Percentiles rank a stretch among this genome's conserved stretches.
Conservation (phyloP, 345 rosid genomes). For the Moricandia moricandioides region DNA sequence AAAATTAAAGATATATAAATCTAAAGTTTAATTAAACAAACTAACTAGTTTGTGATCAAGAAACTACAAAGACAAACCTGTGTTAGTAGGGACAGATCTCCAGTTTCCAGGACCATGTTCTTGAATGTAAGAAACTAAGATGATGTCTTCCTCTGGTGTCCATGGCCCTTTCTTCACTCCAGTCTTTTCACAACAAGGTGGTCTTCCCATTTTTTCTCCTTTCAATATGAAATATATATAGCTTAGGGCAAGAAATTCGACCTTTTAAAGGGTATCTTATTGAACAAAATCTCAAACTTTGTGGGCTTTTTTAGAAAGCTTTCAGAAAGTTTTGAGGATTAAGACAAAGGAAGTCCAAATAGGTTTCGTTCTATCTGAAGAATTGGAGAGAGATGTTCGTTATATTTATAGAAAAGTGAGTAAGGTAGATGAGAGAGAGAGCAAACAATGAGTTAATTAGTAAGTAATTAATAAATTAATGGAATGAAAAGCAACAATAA, state of each 20-base stretch:
- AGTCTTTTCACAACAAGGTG: slow-evolving; percentile 90
- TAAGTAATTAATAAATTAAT: slow-evolving; percentile 23
- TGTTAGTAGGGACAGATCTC: slow-evolving; percentile 85
- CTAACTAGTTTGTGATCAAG: not conserved
- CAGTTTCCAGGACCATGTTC: slow-evolving; percentile 98
- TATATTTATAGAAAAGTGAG: slow-evolving; percentile 37
- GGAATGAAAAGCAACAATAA: slow-evolving; percentile 40
- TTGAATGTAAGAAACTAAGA: slow-evolving; percentile 85
- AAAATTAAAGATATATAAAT: not conserved
- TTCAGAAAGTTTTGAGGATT: slow-evolving; percentile 16
- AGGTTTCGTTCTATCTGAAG: slow-evolving; percentile 24
- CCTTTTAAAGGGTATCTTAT: not conserved
- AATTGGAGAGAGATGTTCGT: slow-evolving; percentile 37
- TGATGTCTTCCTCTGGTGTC: slow-evolving; percentile 99
- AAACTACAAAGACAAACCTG: slow-evolving; percentile 49
- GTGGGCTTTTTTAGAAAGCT: not conserved
- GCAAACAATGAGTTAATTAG: slow-evolving; percentile 10
- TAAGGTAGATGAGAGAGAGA: slow-evolving; percentile 13
- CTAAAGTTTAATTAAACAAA: not conserved
- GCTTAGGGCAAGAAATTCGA: not conserved
- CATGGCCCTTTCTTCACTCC: slow-evolving; percentile 98
- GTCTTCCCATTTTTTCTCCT: slow-evolving; percentile 62
- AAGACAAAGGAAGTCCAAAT: slow-evolving; percentile 19
- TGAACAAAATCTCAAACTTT: not conserved
- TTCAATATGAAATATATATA: not conserved